phyloP scores from a whole-genome alignment of 2,329 filamentous ascomycete species.

The Ceratocystis variospora region DNA sequence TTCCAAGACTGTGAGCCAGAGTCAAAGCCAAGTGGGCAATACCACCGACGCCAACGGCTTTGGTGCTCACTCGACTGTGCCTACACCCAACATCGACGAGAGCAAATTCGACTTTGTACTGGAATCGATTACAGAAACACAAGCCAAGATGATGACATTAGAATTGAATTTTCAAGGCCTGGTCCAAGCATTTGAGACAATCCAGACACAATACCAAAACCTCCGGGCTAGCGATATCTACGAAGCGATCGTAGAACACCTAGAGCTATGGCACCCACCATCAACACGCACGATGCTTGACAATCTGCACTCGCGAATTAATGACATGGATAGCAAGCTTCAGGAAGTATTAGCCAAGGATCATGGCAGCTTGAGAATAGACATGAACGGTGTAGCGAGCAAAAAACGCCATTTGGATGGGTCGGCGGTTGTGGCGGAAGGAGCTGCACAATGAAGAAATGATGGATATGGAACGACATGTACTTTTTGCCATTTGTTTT shows the following conservation, averaged over 20 bases:
- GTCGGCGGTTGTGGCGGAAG: not conserved
- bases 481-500: not conserved
- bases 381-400: too few relatives aligned
- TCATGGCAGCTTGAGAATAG: not conserved
- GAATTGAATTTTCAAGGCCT: not conserved
- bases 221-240: constrained; percentile 13
- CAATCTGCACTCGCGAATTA: not conserved
- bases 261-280: constrained; percentile 17
- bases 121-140: not conserved
- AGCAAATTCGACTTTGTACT: not conserved
- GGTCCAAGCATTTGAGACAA: constrained; percentile 3
- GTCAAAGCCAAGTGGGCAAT: not conserved
- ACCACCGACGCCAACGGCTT: not conserved
- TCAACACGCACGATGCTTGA: constrained; percentile 10
- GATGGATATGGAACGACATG: not conserved
- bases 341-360: not conserved
- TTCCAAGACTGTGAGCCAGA: not conserved
- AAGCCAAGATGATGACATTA: not conserved
- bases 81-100: not conserved
- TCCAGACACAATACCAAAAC: constrained; percentile 11
- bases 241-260: constrained; percentile 15
- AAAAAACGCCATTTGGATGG: not conserved
- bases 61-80: too few relatives aligned
- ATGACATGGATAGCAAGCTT: not conserved
- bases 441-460: not conserved